Percentiles rank a stretch among this genome's conserved stretches.
Conservation (phyloP, 495 filamentous ascomycete genomes). For the Xanthoparmelia taractica region DNA sequence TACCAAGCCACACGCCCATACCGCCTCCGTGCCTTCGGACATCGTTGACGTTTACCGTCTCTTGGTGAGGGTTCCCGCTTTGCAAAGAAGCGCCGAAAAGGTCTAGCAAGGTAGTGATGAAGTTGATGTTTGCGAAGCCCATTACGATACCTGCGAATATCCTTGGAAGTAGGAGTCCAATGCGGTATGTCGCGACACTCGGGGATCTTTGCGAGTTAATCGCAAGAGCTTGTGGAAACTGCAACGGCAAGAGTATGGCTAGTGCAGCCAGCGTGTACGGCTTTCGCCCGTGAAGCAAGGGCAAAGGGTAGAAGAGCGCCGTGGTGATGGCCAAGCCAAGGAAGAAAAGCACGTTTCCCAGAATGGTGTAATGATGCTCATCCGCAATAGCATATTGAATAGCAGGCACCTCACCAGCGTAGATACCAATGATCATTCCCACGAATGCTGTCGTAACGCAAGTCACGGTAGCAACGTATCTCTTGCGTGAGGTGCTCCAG, state of each 20-base stretch:
- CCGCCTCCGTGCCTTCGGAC: slow-evolving; percentile 64
- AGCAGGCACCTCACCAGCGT: slow-evolving; percentile 64
- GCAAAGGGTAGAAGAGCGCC: slow-evolving; percentile 63
- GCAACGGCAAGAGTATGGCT: slow-evolving; percentile 58
- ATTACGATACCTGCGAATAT: slow-evolving; percentile 56
- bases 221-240: slow-evolving; percentile 64
- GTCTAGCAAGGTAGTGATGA: slow-evolving; percentile 59
- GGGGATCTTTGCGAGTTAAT: slow-evolving; percentile 50
- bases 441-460: slow-evolving; percentile 62
- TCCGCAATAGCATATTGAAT: slow-evolving; percentile 67
- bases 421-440: slow-evolving; percentile 63
- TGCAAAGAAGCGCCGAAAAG: slow-evolving; percentile 67
- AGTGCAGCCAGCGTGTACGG: slow-evolving; percentile 61
- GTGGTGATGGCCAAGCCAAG: slow-evolving; percentile 59
- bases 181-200: slow-evolving; percentile 46
- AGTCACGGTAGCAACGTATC: slow-evolving; percentile 57
- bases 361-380: slow-evolving; percentile 53
- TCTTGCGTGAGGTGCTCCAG: slow-evolving; percentile 56
- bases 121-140: slow-evolving; percentile 71
- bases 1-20: slow-evolving; percentile 67
- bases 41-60: slow-evolving; percentile 54
- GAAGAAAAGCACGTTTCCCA: slow-evolving; percentile 67
- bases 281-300: slow-evolving; percentile 69
- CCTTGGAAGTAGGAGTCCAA: slow-evolving; percentile 54
- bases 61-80: slow-evolving; percentile 62